Percentiles rank a stretch among this genome's conserved stretches.
phyloP scores from a whole-genome alignment of 371 early-diverging fungal genomes.

The Choanephora cucurbitarum region DNA sequence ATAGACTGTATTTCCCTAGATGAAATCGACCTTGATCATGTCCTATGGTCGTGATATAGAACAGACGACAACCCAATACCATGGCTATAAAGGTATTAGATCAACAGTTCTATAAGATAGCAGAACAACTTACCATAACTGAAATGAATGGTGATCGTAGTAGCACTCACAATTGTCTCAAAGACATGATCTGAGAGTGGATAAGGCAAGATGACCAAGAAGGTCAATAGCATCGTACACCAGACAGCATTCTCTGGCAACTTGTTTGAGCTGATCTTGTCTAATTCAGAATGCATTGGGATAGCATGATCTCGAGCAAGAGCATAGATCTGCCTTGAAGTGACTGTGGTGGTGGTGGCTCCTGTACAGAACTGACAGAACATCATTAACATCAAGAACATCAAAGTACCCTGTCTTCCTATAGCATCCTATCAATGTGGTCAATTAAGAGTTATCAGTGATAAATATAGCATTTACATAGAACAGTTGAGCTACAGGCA shows the following conservation, averaged over 20 bases:
- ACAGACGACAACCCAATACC: constrained; percentile 35
- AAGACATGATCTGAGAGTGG: constrained; percentile 43
- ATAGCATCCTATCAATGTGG: constrained; percentile 48
- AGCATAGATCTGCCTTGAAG: constrained; percentile 69
- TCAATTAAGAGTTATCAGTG: not conserved
- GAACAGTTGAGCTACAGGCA: constrained; percentile 49
- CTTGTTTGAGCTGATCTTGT: constrained; percentile 33
- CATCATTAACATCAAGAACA: constrained; percentile 50
- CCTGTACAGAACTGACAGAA: constrained; percentile 63
- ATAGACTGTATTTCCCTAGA: constrained; percentile 30
- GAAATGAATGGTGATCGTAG: constrained; percentile 70
- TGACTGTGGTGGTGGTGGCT: constrained; percentile 50
- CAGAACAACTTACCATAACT: constrained; percentile 55
- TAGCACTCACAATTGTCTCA: constrained; percentile 67
- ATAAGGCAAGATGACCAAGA: constrained; percentile 43
- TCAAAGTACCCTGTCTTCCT: constrained; percentile 41
- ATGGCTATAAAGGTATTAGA: constrained; percentile 23
- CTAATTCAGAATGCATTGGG: constrained; percentile 34
- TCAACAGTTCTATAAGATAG: not conserved
- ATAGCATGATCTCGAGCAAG: constrained; percentile 67
- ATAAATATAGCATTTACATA: constrained; percentile 22
- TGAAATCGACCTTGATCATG: constrained; percentile 31
- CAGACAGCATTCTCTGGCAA: constrained; percentile 49
- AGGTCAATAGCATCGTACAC: constrained; percentile 37
- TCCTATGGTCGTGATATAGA: constrained; percentile 6